A percentile compares a stretch with the other conserved stretches of the same genome.
Conservation (phyloP, 495 filamentous ascomycete genomes). For the Lepraria neglecta region DNA sequence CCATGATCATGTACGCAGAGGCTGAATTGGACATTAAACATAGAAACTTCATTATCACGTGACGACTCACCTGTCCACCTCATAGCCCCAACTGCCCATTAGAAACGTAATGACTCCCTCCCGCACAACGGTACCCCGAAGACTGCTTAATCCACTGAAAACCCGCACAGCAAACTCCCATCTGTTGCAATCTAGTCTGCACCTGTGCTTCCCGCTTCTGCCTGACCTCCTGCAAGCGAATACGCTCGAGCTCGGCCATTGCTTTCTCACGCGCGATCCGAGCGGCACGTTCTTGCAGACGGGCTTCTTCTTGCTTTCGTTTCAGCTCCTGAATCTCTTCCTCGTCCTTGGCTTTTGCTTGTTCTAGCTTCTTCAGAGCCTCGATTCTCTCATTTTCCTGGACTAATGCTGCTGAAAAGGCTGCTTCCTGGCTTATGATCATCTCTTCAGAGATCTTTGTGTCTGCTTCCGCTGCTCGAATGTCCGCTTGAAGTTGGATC, state of each 20-base stretch:
- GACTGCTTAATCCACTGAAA: slow-evolving; percentile 50
- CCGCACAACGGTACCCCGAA: slow-evolving; percentile 49
- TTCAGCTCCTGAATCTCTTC: slow-evolving; percentile 20
- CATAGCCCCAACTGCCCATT: slow-evolving; percentile 29
- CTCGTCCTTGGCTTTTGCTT: neutral
- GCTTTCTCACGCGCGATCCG: slow-evolving; percentile 32
- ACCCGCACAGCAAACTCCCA: slow-evolving; percentile 48
- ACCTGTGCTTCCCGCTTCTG: slow-evolving; percentile 37
- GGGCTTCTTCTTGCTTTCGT: slow-evolving; percentile 34
- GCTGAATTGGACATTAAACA: too few species aligned
- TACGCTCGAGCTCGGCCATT: slow-evolving; percentile 26
- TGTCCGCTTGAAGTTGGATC: slow-evolving; percentile 51
- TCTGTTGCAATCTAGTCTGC: slow-evolving; percentile 40
- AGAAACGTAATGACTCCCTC: slow-evolving; percentile 44
- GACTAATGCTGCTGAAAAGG: neutral
- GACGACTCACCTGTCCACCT: too few species aligned
- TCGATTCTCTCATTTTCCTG: slow-evolving; percentile 16
- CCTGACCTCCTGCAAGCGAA: slow-evolving; percentile 21
- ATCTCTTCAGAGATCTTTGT: neutral
- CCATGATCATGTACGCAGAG: too few species aligned
- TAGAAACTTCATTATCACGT: too few species aligned
- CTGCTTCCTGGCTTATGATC: neutral
- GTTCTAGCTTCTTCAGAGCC: slow-evolving; percentile 7
- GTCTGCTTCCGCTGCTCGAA: slow-evolving; percentile 29
- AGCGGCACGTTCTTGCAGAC: slow-evolving; percentile 32